Evolutionary conservation across 1,139 yeast genomes (phyloP).

Genomic region (Suhomyces choctaworum): DNA sequence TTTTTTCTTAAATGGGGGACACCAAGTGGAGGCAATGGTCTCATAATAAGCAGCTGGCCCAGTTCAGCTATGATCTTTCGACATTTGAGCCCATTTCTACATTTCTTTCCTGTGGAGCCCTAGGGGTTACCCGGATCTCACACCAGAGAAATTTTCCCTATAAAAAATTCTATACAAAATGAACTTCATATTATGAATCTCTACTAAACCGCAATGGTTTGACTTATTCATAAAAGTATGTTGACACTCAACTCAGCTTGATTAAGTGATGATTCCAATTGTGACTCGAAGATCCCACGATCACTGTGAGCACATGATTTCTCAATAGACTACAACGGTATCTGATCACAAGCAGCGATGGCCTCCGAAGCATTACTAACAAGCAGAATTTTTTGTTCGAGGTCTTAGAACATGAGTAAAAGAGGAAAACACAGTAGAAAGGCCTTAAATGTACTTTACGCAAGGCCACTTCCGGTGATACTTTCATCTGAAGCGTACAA

Average conservation of each 20-base stretch:
- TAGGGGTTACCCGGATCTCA: constrained; percentile 9
- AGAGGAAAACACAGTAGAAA: constrained; percentile 24
- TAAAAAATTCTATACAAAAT: constrained; percentile 1
- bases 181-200: too few relatives aligned
- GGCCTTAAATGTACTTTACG: constrained; percentile 35
- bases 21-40: not conserved
- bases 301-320: constrained; percentile 77
- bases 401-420: constrained; percentile 19
- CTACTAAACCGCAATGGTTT: constrained; percentile 1
- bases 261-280: constrained; percentile 44
- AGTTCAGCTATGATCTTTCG: too few relatives aligned
- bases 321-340: constrained; percentile 99
- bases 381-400: not conserved
- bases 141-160: constrained; percentile 4
- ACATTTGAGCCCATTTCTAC: too few relatives aligned
- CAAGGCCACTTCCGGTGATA: constrained; percentile 51
- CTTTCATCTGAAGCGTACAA: constrained; percentile 38
- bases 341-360: too few relatives aligned
- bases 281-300: constrained; percentile 55
- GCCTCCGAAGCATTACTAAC: too few relatives aligned
- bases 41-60: too few relatives aligned
- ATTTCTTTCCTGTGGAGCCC: too few relatives aligned
- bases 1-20: constrained; percentile 1
- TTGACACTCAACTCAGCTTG: constrained; percentile 4
- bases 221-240: not conserved